A percentile compares a stretch with the other conserved stretches of the same genome.
Evolutionary conservation across 768 basidiomycete species (phyloP).

Genomic region (Rhodosporidiobolus sp.): DNA sequence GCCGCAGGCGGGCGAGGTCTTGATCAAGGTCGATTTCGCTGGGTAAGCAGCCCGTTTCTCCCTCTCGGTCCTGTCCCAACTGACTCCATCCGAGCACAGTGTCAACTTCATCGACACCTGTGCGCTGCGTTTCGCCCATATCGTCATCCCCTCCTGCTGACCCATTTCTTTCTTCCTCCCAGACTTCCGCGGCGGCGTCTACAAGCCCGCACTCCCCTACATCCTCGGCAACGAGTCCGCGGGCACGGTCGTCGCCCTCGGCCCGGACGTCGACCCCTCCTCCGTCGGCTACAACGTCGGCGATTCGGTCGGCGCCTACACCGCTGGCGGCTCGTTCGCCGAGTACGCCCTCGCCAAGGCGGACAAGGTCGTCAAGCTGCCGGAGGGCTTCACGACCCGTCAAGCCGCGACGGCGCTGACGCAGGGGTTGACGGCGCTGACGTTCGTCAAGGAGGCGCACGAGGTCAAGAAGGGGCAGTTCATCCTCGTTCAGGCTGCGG

Average conservation of each 20-base stretch:
- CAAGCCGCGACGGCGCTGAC: slow-evolving; percentile 64
- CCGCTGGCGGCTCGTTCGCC: slow-evolving; percentile 55
- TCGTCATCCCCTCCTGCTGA: neutral
- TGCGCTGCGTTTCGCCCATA: neutral
- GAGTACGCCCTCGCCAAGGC: slow-evolving; percentile 66
- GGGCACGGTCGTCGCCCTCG: slow-evolving; percentile 69
- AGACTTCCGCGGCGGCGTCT: slow-evolving; percentile 65
- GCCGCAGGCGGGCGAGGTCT: slow-evolving; percentile 61
- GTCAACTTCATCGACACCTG: slow-evolving; percentile 68
- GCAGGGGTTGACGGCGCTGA: slow-evolving; percentile 69
- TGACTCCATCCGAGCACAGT: slow-evolving; percentile 43
- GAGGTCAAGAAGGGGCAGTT: slow-evolving; percentile 59
- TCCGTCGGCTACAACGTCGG: slow-evolving; percentile 67
- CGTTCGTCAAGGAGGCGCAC: slow-evolving; percentile 80
- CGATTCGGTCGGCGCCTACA: slow-evolving; percentile 60
- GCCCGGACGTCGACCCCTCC: slow-evolving; percentile 62
- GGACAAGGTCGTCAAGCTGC: slow-evolving; percentile 65
- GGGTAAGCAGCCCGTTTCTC: slow-evolving; percentile 45
- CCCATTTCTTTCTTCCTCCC: slow-evolving; percentile 50
- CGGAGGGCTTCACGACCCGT: slow-evolving; percentile 50
- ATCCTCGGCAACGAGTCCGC: slow-evolving; percentile 74
- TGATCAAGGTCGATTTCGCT: slow-evolving; percentile 63
- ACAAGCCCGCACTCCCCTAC: slow-evolving; percentile 49
- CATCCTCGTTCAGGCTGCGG: slow-evolving; percentile 71
- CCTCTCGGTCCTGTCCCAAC: neutral